These are phyloP conservation scores for Capillidium rhysosporum DNA, from an alignment of 371 early-diverging fungal species.

Conservation along the genomic window DNA sequence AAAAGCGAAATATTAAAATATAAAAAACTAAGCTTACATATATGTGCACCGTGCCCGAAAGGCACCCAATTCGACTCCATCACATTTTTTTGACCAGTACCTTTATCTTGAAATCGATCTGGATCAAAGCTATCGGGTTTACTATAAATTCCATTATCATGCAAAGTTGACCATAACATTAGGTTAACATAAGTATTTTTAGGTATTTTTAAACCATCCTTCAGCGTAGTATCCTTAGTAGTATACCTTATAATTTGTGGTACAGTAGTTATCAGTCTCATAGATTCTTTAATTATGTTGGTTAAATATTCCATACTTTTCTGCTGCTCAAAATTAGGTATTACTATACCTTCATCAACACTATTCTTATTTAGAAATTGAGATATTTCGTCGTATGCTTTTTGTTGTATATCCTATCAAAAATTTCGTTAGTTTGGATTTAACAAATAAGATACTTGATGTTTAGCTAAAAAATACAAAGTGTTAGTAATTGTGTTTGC, in stretches of 20 bases:
- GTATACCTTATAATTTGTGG: not conserved
- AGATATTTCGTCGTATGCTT: too few species aligned
- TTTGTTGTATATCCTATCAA: too few species aligned
- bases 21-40: not conserved
- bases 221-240: not conserved
- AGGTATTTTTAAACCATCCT: not conserved
- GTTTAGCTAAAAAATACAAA: conserved; percentile 16
- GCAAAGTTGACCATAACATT: not conserved
- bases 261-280: not conserved
- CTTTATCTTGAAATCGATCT: not conserved
- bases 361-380: not conserved
- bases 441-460: conserved; percentile 8
- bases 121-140: not conserved
- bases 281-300: not conserved
- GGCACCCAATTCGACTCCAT: not conserved
- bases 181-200: not conserved
- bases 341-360: not conserved
- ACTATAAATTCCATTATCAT: not conserved
- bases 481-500: conserved; percentile 18
- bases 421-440: too few species aligned
- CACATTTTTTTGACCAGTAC: not conserved
- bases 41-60: not conserved
- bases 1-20: not conserved
- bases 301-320: not conserved
- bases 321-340: not conserved